phyloP scores from a whole-genome alignment of 148 eudicot genomes.

The Gaultheria prostrata region DNA sequence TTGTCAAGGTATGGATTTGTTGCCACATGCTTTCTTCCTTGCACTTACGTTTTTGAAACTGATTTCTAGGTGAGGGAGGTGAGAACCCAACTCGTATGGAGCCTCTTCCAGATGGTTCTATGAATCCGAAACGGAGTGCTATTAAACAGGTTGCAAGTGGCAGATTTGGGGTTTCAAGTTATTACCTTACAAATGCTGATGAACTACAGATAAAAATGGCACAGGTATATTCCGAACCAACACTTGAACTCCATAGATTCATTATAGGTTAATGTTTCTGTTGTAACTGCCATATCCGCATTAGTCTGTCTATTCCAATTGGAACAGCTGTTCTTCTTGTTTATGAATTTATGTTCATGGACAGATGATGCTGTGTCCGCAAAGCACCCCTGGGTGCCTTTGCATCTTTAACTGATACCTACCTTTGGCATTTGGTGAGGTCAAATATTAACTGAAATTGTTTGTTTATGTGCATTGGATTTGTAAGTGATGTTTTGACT shows the following conservation, averaged over 20 bases:
- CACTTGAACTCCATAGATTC: not conserved
- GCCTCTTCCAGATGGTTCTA: constrained; percentile 87
- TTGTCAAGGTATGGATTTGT: constrained; percentile 9
- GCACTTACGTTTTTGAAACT: not conserved
- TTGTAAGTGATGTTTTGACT: constrained; percentile 10
- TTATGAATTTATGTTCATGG: constrained; percentile 76
- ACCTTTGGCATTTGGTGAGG: constrained; percentile 76
- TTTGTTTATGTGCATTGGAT: constrained; percentile 3
- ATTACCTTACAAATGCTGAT: constrained; percentile 96
- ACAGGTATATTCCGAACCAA: constrained; percentile 53
- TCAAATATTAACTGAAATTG: constrained; percentile 29
- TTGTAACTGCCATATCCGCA: constrained; percentile 17
- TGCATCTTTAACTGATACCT: constrained; percentile 69
- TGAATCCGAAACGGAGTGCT: constrained; percentile 88
- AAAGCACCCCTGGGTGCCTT: constrained; percentile 67
- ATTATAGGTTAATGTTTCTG: not conserved
- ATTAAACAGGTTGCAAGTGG: constrained; percentile 99
- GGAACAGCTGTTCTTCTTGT: constrained; percentile 66
- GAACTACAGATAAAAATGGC: constrained; percentile 99
- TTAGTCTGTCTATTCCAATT: constrained; percentile 31
- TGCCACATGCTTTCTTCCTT: not conserved
- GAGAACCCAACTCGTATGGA: constrained; percentile 96
- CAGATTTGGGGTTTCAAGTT: constrained; percentile 98
- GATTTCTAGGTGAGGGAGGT: constrained; percentile 90
- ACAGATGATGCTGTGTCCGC: constrained; percentile 68